A percentile compares a stretch with the other conserved stretches of the same genome.
Evolutionary conservation across 345 rosid genomes (phyloP).

Genomic region (Aurinia saxatilis): DNA sequence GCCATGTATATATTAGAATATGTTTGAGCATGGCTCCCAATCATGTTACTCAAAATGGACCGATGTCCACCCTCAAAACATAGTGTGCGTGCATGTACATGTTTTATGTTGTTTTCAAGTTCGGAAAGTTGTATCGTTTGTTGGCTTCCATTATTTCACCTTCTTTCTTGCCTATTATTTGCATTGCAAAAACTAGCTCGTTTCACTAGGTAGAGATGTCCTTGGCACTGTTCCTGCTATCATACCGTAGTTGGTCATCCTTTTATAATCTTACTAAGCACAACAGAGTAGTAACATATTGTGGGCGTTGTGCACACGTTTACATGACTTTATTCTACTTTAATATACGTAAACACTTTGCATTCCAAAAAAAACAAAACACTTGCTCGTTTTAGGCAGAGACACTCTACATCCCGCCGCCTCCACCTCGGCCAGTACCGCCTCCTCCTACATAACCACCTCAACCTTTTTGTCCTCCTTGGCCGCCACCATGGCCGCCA

Average conservation of each 20-base stretch:
- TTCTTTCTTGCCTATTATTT: neutral
- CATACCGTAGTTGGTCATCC: neutral
- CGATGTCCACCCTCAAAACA: too few species aligned
- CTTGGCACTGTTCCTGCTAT: neutral
- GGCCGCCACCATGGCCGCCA: neutral
- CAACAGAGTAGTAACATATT: neutral
- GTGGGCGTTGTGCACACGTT: neutral
- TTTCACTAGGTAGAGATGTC: neutral
- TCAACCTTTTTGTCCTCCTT: neutral
- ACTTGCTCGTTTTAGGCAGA: neutral
- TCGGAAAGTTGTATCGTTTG: too few species aligned
- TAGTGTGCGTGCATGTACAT: too few species aligned
- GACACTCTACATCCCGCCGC: neutral
- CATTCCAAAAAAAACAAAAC: neutral
- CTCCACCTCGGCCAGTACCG: neutral
- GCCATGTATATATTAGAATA: too few species aligned
- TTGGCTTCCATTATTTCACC: too few species aligned
- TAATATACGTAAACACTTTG: neutral
- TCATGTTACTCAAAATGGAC: too few species aligned
- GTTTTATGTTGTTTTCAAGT: too few species aligned
- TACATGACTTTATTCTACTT: slow-evolving; percentile 11
- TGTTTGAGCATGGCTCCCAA: too few species aligned
- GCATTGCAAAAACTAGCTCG: neutral
- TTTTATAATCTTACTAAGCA: neutral
- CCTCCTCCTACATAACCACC: neutral